Conservation (phyloP, 2,329 filamentous ascomycete genomes). For the Mariannaea elegans region DNA sequence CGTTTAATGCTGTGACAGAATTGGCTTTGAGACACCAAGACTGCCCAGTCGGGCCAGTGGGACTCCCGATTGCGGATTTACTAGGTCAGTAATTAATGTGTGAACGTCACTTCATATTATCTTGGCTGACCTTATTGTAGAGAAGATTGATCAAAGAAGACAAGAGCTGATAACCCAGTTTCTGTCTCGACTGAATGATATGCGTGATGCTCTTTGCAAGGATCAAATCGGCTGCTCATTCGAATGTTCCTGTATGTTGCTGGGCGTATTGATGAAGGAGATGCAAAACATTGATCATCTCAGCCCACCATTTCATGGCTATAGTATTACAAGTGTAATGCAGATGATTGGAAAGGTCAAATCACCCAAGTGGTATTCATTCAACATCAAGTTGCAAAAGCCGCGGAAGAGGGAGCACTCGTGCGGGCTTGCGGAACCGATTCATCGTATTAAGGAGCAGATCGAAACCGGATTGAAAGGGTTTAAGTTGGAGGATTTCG, state of each 20-base stretch:
- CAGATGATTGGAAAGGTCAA: no score
- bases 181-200: neutral
- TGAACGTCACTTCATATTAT: neutral
- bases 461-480: no score
- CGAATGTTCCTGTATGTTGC: conserved; percentile 10
- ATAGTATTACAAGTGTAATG: neutral
- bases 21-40: neutral
- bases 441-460: no score
- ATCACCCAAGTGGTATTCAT: no score
- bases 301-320: conserved; percentile 2
- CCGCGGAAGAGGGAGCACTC: no score
- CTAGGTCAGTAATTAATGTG: neutral
- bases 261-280: neutral
- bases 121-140: neutral
- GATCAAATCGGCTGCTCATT: neutral
- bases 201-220: neutral
- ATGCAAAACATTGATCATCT: neutral
- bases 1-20: neutral
- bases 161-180: neutral
- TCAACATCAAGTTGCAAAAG: no score
- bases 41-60: neutral
- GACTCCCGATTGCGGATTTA: neutral
- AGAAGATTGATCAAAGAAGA: conserved; percentile 1
- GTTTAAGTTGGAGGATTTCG: no score
- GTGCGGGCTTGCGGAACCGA: no score